Evolutionary conservation across 83 land plant species (phyloP), one percentile per base, ranked within the genome.

Genomic region (Diphasiastrum complanatum): DNA sequence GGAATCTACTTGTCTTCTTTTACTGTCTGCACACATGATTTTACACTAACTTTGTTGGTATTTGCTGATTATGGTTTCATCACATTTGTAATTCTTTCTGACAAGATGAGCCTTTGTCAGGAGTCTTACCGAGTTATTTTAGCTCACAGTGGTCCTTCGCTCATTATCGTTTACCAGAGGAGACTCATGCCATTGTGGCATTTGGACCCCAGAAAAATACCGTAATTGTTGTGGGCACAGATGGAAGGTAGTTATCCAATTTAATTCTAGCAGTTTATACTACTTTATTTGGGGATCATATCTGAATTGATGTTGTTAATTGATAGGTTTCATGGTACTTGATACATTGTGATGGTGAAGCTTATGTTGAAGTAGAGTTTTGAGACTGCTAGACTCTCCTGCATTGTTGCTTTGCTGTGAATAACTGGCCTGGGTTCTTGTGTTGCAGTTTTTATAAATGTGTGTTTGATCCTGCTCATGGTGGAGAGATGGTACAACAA

Each of bases 381-480:
- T 8, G 14, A 38, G 8, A 38, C 14, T 8, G 12, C 8, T 14
- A 38, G 8, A 8, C 43, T 38, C 8, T 38, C 43, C 14, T 8
- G 14, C 14, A 38, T 38, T 6, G 19, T 49, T 49, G 20, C 19
- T 49, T 49, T 49, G 5, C 22, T n/a, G n/a, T n/a, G n/a, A n/a
- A n/a, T n/a, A n/a, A n/a, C n/a, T n/a, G n/a, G n/a, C n/a, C n/a
- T n/a, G n/a, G n/a, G n/a, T 51, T 37, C 27, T 49, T 40, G 30
- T 16, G 25, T 38, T 74, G 71, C 87, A 91, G 97, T 68, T 91
- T 82, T 75, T 91, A 91, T 69, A 87, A 81, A 65, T 91, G 91
- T 75, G 73, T 80, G 30, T 91, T 91, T 64, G 97, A 91, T 81
- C 86, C 83, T 1, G 62, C 71, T n/a, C 62, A 83, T 62, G 97